Evolutionary conservation across 768 basidiomycete genomes (phyloP).

Genomic region (Tricholoma sp.): DNA sequence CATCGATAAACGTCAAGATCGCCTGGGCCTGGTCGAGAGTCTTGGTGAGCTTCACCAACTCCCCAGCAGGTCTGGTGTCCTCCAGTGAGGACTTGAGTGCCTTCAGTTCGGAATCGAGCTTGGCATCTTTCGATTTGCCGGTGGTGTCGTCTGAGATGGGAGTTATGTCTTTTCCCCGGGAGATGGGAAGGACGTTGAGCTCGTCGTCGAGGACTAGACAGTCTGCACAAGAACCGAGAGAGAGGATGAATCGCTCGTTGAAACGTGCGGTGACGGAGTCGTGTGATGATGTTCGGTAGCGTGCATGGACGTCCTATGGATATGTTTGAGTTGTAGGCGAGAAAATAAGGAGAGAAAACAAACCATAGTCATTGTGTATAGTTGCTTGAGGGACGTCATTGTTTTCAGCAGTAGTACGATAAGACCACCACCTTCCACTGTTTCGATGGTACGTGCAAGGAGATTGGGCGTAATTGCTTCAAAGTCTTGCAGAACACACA

Average conservation of each 20-base stretch:
- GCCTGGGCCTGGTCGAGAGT: slow-evolving; percentile 95
- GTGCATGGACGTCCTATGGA: slow-evolving; percentile 87
- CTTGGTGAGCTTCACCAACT: slow-evolving; percentile 84
- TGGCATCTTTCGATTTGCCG: slow-evolving; percentile 28
- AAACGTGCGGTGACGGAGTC: slow-evolving; percentile 89
- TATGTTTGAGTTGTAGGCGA: not conserved
- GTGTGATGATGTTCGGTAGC: slow-evolving; percentile 90
- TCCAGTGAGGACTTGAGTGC: slow-evolving; percentile 73
- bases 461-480: slow-evolving; percentile 98
- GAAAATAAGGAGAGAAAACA: slow-evolving; percentile 7
- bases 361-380: slow-evolving; percentile 88
- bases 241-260: slow-evolving; percentile 98
- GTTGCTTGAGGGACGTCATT: slow-evolving; percentile 87
- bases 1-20: slow-evolving; percentile 90
- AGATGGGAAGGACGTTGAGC: slow-evolving; percentile 94
- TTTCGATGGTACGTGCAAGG: slow-evolving; percentile 95
- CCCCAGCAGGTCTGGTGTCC: slow-evolving; percentile 83
- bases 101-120: slow-evolving; percentile 46
- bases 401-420: slow-evolving; percentile 90
- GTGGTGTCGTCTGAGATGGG: slow-evolving; percentile 46
- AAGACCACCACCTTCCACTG: slow-evolving; percentile 91
- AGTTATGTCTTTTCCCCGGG: slow-evolving; percentile 88
- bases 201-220: slow-evolving; percentile 97
- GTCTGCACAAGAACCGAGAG: slow-evolving; percentile 87
- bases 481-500: slow-evolving; percentile 96